These are phyloP conservation scores for Pistacia vera DNA, from an alignment of 345 rosid genomes.

Conservation along the genomic window DNA sequence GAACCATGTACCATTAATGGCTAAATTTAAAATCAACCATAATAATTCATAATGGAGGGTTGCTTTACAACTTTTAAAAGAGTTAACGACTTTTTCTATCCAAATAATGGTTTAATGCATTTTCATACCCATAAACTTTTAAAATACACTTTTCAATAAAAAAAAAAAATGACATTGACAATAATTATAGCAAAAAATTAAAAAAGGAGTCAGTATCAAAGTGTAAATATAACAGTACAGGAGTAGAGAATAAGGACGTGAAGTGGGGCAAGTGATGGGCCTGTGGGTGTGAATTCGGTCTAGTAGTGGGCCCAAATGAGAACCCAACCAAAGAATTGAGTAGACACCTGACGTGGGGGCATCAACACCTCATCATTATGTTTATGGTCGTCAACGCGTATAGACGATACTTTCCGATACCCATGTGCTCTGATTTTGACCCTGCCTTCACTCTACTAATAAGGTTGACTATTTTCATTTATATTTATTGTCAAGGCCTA, in stretches of 20 bases:
- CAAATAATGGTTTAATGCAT: too few relatives aligned
- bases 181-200: background rate
- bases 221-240: background rate
- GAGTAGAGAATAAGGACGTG: slow-evolving; percentile 21
- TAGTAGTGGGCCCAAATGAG: slow-evolving; percentile 30
- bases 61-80: background rate
- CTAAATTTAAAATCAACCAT: slow-evolving; percentile 8
- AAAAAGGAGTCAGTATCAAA: background rate
- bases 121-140: too few relatives aligned
- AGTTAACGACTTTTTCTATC: too few relatives aligned
- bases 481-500: too few relatives aligned
- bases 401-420: background rate
- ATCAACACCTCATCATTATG: slow-evolving; percentile 23
- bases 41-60: background rate
- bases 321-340: slow-evolving; percentile 26
- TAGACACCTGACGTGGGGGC: slow-evolving; percentile 33
- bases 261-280: slow-evolving; percentile 51
- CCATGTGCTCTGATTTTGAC: slow-evolving; percentile 49
- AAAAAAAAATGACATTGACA: too few relatives aligned
- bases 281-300: slow-evolving; percentile 13
- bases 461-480: background rate
- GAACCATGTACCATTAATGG: background rate
- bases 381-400: slow-evolving; percentile 20
- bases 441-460: background rate
- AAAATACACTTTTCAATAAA: too few relatives aligned